These are phyloP conservation scores for Sporothrix curviconia DNA, from an alignment of 2,329 filamentous ascomycete genomes.

Conservation along the genomic window DNA sequence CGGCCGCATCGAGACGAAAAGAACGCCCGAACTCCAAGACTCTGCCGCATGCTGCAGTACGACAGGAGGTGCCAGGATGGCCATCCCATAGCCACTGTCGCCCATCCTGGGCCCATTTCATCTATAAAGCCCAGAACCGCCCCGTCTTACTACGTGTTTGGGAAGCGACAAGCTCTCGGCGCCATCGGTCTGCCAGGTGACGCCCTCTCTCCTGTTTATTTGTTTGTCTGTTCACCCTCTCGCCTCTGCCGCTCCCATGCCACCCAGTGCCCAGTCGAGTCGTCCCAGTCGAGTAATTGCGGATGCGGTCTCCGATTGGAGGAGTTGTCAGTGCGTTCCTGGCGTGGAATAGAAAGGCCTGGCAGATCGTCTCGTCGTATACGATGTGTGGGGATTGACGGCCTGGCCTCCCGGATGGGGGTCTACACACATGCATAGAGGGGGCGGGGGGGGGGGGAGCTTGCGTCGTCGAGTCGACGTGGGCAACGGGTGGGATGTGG, in stretches of 20 bases:
- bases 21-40: not conserved
- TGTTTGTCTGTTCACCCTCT: too few species aligned
- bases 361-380: not conserved
- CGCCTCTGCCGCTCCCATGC: not conserved
- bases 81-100: too few species aligned
- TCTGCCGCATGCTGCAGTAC: not conserved
- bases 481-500: not conserved
- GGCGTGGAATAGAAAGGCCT: too few species aligned
- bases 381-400: not conserved
- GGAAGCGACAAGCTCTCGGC: not conserved
- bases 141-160: not conserved
- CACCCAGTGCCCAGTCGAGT: too few species aligned
- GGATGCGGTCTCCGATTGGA: not conserved
- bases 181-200: not conserved
- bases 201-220: too few species aligned
- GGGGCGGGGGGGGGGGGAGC: too few species aligned
- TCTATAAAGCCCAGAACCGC: not conserved
- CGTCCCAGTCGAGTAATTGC: conserved; percentile 1
- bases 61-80: not conserved
- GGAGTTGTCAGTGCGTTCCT: not conserved
- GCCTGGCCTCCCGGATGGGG: not conserved
- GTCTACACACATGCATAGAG: too few species aligned
- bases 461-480: not conserved
- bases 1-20: conserved; percentile 4
- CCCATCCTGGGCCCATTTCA: too few species aligned